phyloP scores from a whole-genome alignment of 352 stramenopile genomes.

The Phytopythium ostracodes region DNA sequence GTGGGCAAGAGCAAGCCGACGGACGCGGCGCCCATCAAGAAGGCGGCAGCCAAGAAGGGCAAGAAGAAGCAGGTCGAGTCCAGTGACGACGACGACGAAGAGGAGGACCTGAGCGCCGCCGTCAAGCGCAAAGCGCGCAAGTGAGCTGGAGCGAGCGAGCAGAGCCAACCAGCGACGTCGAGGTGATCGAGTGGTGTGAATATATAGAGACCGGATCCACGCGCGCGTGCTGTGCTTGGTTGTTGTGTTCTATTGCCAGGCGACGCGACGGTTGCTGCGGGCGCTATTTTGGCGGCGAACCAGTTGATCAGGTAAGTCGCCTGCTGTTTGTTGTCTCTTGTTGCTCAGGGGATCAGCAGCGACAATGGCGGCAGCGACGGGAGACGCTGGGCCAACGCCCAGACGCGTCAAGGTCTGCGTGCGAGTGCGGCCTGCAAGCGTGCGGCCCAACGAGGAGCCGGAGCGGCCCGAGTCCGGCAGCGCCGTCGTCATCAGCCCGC shows the following conservation, averaged over 20 bases:
- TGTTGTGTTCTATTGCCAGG: not conserved
- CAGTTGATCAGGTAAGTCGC: not conserved
- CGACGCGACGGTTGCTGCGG: not conserved
- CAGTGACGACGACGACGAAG: slow-evolving; percentile 44
- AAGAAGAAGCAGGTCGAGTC: slow-evolving; percentile 37
- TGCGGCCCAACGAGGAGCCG: not conserved
- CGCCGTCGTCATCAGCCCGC: slow-evolving; percentile 39
- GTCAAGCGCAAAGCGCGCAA: slow-evolving; percentile 60
- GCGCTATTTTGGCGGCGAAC: not conserved
- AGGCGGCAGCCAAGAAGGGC: slow-evolving; percentile 25
- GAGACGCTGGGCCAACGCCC: slow-evolving; percentile 16
- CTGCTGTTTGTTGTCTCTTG: too few species aligned
- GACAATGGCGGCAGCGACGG: not conserved
- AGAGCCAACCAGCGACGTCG: not conserved
- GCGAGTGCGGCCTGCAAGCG: slow-evolving; percentile 41
- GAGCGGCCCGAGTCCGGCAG: slow-evolving; percentile 6
- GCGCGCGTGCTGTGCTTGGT: too few species aligned
- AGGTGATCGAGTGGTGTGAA: not conserved
- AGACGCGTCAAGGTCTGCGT: slow-evolving; percentile 74
- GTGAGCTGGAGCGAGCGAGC: not conserved
- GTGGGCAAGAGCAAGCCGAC: slow-evolving; percentile 1
- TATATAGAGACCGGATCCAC: not conserved
- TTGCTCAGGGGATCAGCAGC: not conserved
- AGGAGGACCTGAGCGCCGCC: slow-evolving; percentile 61
- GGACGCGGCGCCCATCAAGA: slow-evolving; percentile 3